Conservation (phyloP, 306 rosid genomes). For the Quillaja saponaria region DNA sequence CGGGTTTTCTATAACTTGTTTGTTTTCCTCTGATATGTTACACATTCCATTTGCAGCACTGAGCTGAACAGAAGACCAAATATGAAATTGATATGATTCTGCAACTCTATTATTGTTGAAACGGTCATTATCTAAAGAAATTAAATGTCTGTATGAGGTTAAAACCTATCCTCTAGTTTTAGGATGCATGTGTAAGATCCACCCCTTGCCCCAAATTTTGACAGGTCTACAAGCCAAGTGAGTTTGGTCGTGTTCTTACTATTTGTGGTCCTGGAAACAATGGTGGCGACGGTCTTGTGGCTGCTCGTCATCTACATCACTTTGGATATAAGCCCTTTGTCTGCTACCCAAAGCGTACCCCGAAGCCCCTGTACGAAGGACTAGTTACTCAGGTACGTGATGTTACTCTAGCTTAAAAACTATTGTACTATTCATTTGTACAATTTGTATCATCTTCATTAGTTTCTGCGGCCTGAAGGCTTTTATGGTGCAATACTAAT, state of each 20-base stretch:
- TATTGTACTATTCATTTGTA: background rate
- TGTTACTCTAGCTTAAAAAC: constrained; percentile 20
- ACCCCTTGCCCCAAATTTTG: background rate
- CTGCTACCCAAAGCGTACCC: constrained; percentile 85
- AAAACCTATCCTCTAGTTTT: background rate
- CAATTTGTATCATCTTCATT: constrained; percentile 12
- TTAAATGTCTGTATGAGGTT: constrained; percentile 1
- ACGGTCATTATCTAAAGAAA: background rate
- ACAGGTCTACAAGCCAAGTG: constrained; percentile 71
- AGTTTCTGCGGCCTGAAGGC: background rate
- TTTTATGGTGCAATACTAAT: constrained; percentile 9
- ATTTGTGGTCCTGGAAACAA: constrained; percentile 98
- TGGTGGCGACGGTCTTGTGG: constrained; percentile 96
- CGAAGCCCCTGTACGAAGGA: constrained; percentile 80
- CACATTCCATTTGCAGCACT: constrained; percentile 14
- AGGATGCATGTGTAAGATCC: constrained; percentile 14
- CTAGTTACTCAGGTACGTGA: constrained; percentile 80
- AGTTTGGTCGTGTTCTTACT: constrained; percentile 68
- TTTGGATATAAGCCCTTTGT: constrained; percentile 76
- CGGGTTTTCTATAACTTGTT: background rate
- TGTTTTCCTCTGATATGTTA: background rate
- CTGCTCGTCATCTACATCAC: constrained; percentile 89
- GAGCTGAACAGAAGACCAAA: background rate
- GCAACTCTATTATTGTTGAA: background rate
- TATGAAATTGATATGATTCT: background rate